Percentiles rank a stretch among this genome's conserved stretches.
phyloP scores from a whole-genome alignment of 441 rosid species.

The Macaranga tanarius region DNA sequence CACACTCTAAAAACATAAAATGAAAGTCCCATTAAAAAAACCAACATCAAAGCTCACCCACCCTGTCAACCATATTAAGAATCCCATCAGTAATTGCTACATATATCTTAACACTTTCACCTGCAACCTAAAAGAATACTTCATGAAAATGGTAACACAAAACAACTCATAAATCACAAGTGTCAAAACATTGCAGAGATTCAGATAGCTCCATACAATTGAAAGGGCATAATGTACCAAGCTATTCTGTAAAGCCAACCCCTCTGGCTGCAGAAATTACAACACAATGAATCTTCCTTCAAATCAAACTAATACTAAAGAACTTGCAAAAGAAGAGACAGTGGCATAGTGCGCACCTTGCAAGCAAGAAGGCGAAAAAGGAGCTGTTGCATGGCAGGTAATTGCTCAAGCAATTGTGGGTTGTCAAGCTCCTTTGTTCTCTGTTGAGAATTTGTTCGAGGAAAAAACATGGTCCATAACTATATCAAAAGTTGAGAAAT shows the following conservation, averaged over 20 bases:
- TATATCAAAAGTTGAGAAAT: conserved; percentile 9
- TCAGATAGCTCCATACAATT: conserved; percentile 37
- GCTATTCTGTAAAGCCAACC: conserved; percentile 38
- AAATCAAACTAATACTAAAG: neutral
- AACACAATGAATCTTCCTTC: neutral
- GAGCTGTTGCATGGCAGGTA: conserved; percentile 49
- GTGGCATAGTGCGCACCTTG: conserved; percentile 33
- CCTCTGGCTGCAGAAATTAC: conserved; percentile 49
- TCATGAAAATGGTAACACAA: conserved; percentile 8
- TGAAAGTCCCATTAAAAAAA: neutral
- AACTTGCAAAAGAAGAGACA: neutral
- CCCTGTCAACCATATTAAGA: conserved; percentile 48
- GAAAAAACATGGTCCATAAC: neutral
- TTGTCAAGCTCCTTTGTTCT: conserved; percentile 37
- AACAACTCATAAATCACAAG: neutral
- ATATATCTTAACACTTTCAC: conserved; percentile 45
- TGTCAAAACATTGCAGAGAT: neutral
- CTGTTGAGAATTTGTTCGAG: conserved; percentile 24
- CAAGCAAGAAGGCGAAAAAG: conserved; percentile 53
- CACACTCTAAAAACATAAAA: neutral
- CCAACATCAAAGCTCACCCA: neutral
- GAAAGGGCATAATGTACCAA: conserved; percentile 47
- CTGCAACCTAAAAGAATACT: conserved; percentile 37
- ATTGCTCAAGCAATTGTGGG: conserved; percentile 39
- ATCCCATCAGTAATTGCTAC: conserved; percentile 50